Conservation (phyloP, 495 filamentous ascomycete species). For the Lophiotrema nucula region DNA sequence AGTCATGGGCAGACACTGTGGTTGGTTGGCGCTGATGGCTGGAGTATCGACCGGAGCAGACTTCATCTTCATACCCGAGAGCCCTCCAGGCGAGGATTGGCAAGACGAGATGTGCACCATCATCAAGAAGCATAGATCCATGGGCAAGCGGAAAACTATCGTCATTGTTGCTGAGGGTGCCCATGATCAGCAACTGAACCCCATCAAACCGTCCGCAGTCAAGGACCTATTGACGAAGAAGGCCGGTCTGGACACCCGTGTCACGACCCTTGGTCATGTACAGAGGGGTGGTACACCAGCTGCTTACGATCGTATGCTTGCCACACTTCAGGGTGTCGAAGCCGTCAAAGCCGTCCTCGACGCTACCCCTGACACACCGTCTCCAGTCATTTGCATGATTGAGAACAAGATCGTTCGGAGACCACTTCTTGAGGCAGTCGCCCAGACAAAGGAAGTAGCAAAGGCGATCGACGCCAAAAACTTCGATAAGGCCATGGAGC, state of each 20-base stretch:
- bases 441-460: constrained; percentile 77
- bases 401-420: constrained; percentile 97
- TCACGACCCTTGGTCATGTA: constrained; percentile 94
- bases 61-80: constrained; percentile 96
- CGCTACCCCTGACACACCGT: constrained; percentile 82
- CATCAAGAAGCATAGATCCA: constrained; percentile 80
- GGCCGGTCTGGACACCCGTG: constrained; percentile 81
- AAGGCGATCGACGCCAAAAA: constrained; percentile 75
- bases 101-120: constrained; percentile 81
- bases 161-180: constrained; percentile 97
- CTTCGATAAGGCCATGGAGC: constrained; percentile 78
- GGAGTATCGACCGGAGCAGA: constrained; percentile 94
- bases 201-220: constrained; percentile 74
- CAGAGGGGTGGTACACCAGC: constrained; percentile 90
- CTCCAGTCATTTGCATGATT: constrained; percentile 88
- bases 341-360: constrained; percentile 96
- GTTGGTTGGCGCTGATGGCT: constrained; percentile 96
- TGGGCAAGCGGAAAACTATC: constrained; percentile 95
- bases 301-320: constrained; percentile 91
- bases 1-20: constrained; percentile 99
- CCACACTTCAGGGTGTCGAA: constrained; percentile 92
- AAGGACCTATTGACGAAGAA: constrained; percentile 83
- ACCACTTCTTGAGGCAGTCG: constrained; percentile 83
- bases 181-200: constrained; percentile 78
- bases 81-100: constrained; percentile 85